A percentile compares a stretch with the other conserved stretches of the same genome.
These are phyloP conservation scores for Lenwebbia sp. DNA, from an alignment of 345 rosid genomes.

Conservation along the genomic window DNA sequence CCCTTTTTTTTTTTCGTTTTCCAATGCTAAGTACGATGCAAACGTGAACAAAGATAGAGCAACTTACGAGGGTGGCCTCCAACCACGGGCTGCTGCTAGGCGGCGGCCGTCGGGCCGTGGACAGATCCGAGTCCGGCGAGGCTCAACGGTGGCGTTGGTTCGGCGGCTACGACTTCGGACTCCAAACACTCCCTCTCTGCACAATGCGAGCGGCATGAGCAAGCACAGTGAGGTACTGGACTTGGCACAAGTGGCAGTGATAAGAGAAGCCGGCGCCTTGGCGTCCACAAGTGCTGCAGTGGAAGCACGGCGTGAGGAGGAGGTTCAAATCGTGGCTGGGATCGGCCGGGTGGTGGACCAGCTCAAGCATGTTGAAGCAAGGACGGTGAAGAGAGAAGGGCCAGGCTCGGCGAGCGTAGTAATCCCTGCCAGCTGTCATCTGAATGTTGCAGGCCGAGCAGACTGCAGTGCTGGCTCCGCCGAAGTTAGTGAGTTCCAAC, in stretches of 20 bases:
- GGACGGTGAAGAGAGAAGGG: background rate
- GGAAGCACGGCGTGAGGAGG: background rate
- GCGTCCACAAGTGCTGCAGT: background rate
- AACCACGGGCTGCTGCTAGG: no score
- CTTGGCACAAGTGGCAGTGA: background rate
- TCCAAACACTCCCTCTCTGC: no score
- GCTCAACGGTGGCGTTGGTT: no score
- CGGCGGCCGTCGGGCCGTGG: no score
- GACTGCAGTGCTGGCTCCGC: background rate
- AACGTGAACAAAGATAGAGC: no score
- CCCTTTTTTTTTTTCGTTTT: no score
- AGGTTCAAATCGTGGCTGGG: background rate
- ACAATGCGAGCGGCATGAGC: background rate
- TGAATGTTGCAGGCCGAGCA: background rate
- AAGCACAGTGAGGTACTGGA: conserved; percentile 3
- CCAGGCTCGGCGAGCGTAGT: background rate
- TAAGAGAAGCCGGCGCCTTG: background rate
- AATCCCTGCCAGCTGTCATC: background rate
- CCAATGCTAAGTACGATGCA: no score
- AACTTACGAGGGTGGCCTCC: no score
- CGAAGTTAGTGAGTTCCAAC: background rate
- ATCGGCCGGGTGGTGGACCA: background rate
- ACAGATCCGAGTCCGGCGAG: no score
- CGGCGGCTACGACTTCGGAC: no score
- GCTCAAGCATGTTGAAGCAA: background rate